These are phyloP conservation scores for Aspergillus persii DNA, from an alignment of 2,329 filamentous ascomycete species.

Conservation along the genomic window DNA sequence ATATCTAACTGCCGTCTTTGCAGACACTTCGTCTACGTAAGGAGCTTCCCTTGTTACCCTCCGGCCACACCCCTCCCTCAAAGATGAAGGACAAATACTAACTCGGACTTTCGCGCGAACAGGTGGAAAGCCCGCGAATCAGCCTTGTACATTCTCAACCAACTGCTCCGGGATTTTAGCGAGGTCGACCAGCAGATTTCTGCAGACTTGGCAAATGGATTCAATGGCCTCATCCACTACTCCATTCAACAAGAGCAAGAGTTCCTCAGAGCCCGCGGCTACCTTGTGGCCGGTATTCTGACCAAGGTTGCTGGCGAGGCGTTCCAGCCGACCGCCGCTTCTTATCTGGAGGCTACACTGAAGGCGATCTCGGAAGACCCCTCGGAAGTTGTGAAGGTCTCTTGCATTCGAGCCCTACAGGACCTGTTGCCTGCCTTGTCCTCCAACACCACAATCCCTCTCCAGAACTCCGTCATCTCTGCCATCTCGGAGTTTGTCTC, in stretches of 20 bases:
- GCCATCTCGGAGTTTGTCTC: constrained; percentile 71
- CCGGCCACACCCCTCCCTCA: background rate
- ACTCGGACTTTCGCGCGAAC: constrained; percentile 18
- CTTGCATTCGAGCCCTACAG: constrained; percentile 84
- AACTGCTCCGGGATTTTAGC: constrained; percentile 77
- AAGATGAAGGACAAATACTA: background rate
- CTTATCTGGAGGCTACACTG: constrained; percentile 59
- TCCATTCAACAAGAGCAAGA: constrained; percentile 69
- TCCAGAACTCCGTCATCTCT: constrained; percentile 61
- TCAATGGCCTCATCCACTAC: constrained; percentile 76
- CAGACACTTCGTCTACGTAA: constrained; percentile 41
- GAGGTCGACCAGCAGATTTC: constrained; percentile 73
- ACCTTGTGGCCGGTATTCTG: constrained; percentile 78
- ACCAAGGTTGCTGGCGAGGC: constrained; percentile 64
- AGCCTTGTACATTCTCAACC: constrained; percentile 79
- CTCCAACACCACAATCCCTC: constrained; percentile 49
- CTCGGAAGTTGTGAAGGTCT: constrained; percentile 86
- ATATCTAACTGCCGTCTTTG: constrained; percentile 73
- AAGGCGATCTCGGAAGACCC: constrained; percentile 71
- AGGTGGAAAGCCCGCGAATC: constrained; percentile 73
- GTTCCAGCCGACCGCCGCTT: constrained; percentile 43
- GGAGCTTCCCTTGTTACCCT: constrained; percentile 9
- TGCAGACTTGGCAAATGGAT: constrained; percentile 66
- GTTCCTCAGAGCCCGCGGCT: constrained; percentile 81
- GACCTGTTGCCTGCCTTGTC: constrained; percentile 59